Conservation (phyloP, 371 early-diverging fungal genomes). For the Circinella umbellata region DNA sequence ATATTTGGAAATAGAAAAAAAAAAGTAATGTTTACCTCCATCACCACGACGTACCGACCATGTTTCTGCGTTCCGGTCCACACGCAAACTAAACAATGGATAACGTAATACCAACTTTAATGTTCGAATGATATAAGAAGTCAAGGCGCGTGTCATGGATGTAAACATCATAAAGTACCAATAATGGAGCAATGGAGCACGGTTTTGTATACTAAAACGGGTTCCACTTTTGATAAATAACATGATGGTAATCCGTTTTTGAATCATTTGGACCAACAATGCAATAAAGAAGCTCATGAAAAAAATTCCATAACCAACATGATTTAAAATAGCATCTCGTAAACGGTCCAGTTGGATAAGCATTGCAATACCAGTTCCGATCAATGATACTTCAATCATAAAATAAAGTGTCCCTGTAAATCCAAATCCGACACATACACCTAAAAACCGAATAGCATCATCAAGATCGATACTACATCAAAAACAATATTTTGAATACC, state of each 20-base stretch:
- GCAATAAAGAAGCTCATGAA: conserved; percentile 54
- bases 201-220: conserved; percentile 38
- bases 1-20: background rate
- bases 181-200: conserved; percentile 51
- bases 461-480: conserved; percentile 46
- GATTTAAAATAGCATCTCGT: conserved; percentile 35
- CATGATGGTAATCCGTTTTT: conserved; percentile 43
- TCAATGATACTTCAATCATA: conserved; percentile 44
- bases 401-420: conserved; percentile 54
- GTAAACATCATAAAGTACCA: conserved; percentile 60
- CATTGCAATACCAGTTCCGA: conserved; percentile 38
- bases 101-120: conserved; percentile 45
- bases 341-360: conserved; percentile 38
- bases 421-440: conserved; percentile 53
- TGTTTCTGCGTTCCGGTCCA: conserved; percentile 56
- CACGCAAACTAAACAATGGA: conserved; percentile 50
- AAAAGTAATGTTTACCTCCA: conserved; percentile 34
- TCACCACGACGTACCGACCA: conserved; percentile 60
- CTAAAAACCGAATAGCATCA: conserved; percentile 54
- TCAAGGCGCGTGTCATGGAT: conserved; percentile 53
- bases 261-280: conserved; percentile 46
- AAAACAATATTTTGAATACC: background rate
- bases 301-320: conserved; percentile 43
- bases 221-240: conserved; percentile 42
- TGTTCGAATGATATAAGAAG: conserved; percentile 51